Conservation (phyloP, 1,284 basidiomycete species). For the Microbotryum saponariae region DNA sequence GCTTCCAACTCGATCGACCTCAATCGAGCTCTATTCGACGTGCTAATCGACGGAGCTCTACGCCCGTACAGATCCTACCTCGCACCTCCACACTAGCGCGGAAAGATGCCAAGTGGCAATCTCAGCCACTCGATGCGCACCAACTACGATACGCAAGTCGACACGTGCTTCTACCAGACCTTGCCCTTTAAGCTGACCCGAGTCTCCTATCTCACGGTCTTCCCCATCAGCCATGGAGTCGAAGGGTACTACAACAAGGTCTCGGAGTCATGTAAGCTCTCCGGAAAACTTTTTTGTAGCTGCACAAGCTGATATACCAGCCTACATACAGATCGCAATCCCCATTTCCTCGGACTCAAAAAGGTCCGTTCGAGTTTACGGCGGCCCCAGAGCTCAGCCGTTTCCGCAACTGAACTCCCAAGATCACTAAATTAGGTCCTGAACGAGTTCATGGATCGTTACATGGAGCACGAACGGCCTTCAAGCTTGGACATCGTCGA, state of each 20-base stretch:
- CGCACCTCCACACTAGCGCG: neutral
- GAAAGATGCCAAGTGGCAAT: conserved; percentile 43
- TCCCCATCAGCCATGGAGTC: conserved; percentile 48
- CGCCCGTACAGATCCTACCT: too few species aligned
- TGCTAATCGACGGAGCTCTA: too few species aligned
- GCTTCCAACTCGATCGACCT: too few species aligned
- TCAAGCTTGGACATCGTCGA: conserved; percentile 44
- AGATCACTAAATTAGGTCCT: conserved; percentile 23
- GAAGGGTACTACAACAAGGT: conserved; percentile 47
- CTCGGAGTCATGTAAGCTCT: conserved; percentile 18
- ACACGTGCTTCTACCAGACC: neutral
- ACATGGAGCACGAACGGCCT: conserved; percentile 44
- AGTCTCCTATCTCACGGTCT: too few species aligned
- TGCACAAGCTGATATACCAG: neutral
- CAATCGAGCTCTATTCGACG: too few species aligned
- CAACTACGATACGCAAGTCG: conserved; percentile 51
- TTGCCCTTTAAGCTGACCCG: too few species aligned
- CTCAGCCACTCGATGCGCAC: conserved; percentile 58
- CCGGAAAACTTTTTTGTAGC: too few species aligned
- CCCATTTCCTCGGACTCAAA: conserved; percentile 60
- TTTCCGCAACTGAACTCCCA: neutral
- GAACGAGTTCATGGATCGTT: conserved; percentile 40
- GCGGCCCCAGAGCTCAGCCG: conserved; percentile 41
- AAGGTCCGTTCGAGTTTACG: conserved; percentile 53
- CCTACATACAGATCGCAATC: conserved; percentile 51